Evolutionary conservation across 106 monocot genomes (phyloP), one percentile per base, ranked within the genome.

Genomic region (Phalaenopsis equestris): DNA sequence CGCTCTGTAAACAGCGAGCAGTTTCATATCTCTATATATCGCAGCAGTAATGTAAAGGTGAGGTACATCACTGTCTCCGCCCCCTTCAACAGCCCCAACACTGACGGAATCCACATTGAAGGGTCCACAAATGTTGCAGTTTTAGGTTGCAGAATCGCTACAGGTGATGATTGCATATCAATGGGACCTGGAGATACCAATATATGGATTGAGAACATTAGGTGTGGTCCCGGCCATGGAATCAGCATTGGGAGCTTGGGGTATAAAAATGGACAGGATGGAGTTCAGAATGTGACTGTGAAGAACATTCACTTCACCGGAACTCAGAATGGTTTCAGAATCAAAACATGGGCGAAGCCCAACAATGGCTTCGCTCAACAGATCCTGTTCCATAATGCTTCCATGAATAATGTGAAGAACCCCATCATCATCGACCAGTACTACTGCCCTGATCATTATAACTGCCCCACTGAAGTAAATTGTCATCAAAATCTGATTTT

Each of bases 231-330:
- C 6, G 78, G 78, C 41, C 78, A 78, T 58, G 78, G 78, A 56
- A 56, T 78, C 55, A 78, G 57, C 39, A 78, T 78, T 58, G 78
- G 78, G 10, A 78, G 78, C 57, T 58, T 78, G 78, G 78, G 78
- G 4, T 38, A 5, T 36, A 4, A 6, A 17, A 17, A 2, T 8
- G 7, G 6, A 0, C 19, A 78, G 61, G 8, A 78, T 16, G 41
- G 41, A 1, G 78, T 78, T 17, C 2, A 41, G 56, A 78, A 78
- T 10, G 61, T 78, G 17, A 78, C 78, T 30, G 57, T 36, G 0
- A 57, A 8, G n/a, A 6, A 18, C 1, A 39, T 41, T 14, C 4
- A 57, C 12, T 78, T 78, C 61, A 19, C 19, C 0, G 78, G 78
- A 37, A 78, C 78, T 0, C 41, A 57, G 5, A 78, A 78, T n/a